These are phyloP conservation scores for Populus deltoides DNA, from an alignment of 345 rosid species.

Conservation along the genomic window DNA sequence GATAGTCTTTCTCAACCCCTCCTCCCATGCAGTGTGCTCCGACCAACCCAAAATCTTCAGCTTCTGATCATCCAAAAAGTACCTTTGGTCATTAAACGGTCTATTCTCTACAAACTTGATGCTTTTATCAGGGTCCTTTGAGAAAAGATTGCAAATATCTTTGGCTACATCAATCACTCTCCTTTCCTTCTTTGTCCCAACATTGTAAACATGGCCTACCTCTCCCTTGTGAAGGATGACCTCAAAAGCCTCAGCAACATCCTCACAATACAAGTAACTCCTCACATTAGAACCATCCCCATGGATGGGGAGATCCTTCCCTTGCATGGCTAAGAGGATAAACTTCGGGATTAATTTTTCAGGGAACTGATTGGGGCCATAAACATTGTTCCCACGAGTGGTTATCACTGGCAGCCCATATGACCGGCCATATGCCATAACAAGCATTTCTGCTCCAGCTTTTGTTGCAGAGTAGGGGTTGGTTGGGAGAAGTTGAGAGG, in stretches of 20 bases:
- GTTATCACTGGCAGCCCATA: slow-evolving; percentile 90
- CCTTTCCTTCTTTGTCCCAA: slow-evolving; percentile 86
- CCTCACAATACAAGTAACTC: slow-evolving; percentile 87
- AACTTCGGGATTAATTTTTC: slow-evolving; percentile 88
- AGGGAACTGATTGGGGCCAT: slow-evolving; percentile 87
- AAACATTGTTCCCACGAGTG: slow-evolving; percentile 89
- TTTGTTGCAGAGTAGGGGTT: slow-evolving; percentile 91
- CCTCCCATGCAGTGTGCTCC: slow-evolving; percentile 76
- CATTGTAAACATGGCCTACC: slow-evolving; percentile 82
- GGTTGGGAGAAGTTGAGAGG: slow-evolving; percentile 93
- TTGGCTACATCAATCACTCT: slow-evolving; percentile 83
- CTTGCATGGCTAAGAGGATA: slow-evolving; percentile 76
- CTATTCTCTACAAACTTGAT: slow-evolving; percentile 79
- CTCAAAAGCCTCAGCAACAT: slow-evolving; percentile 93
- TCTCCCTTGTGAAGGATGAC: slow-evolving; percentile 85
- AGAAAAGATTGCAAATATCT: slow-evolving; percentile 70
- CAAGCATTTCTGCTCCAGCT: slow-evolving; percentile 95
- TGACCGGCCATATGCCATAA: slow-evolving; percentile 89
- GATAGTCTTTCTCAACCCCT: slow-evolving; percentile 71
- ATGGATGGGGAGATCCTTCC: slow-evolving; percentile 71
- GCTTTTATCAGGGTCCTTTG: slow-evolving; percentile 55
- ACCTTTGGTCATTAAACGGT: slow-evolving; percentile 91
- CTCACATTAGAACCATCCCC: slow-evolving; percentile 88
- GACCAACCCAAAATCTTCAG: slow-evolving; percentile 79
- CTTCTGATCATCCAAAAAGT: slow-evolving; percentile 88